A percentile compares a stretch with the other conserved stretches of the same genome.
Evolutionary conservation across 2,329 filamentous ascomycete species (phyloP).

Genomic region (Paecilomyces formosus): DNA sequence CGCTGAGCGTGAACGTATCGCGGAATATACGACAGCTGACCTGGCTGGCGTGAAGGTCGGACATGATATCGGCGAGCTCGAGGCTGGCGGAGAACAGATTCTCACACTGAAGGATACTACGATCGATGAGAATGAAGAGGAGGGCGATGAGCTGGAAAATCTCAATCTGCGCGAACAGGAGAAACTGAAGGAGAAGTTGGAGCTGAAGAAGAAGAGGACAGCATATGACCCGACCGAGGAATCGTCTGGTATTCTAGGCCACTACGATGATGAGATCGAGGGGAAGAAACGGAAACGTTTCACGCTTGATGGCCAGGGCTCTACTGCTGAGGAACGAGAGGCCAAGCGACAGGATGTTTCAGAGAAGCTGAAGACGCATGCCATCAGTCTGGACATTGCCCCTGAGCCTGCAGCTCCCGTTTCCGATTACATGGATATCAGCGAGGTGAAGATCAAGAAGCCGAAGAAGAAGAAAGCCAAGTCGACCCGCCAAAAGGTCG

Average conservation of each 20-base stretch:
- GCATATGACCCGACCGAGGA: conserved; percentile 78
- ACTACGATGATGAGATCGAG: conserved; percentile 93
- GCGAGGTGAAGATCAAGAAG: conserved; percentile 88
- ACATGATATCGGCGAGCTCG: conserved; percentile 75
- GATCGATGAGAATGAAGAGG: conserved; percentile 74
- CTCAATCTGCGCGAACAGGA: conserved; percentile 35
- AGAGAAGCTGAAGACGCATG: conserved; percentile 57
- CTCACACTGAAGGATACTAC: conserved; percentile 90
- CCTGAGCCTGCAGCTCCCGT: conserved; percentile 52
- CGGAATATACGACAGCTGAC: conserved; percentile 78
- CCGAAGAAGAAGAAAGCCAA: conserved; percentile 81
- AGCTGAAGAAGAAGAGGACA: conserved; percentile 82
- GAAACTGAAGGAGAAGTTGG: conserved; percentile 56
- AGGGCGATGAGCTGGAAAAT: conserved; percentile 72
- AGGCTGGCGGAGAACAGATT: conserved; percentile 74
- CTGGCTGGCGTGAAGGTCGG: conserved; percentile 86
- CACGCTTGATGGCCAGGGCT: conserved; percentile 72
- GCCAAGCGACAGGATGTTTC: conserved; percentile 47
- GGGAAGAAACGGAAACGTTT: conserved; percentile 86
- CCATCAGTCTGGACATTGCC: conserved; percentile 66
- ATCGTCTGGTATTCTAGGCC: conserved; percentile 65
- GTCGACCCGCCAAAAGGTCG: conserved; percentile 60
- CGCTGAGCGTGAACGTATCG: conserved; percentile 65
- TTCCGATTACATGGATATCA: conserved; percentile 83
- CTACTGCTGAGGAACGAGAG: conserved; percentile 56